Conservation (phyloP, 169 alveolate genomes). For the Besnoitia besnoiti region DNA sequence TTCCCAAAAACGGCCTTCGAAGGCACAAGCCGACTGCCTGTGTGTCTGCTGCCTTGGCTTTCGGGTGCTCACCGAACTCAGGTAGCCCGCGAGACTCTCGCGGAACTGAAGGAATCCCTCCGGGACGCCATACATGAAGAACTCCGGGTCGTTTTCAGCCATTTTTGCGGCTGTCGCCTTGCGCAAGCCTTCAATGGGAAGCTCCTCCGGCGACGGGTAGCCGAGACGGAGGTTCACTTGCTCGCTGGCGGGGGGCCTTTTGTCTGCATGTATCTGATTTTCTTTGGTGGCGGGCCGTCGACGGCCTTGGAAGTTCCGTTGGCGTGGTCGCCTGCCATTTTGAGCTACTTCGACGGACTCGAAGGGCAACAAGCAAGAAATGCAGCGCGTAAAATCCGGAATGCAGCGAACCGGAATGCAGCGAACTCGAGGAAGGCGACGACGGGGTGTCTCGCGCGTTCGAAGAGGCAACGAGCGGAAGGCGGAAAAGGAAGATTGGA, state of each 20-base stretch:
- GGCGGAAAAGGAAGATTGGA: no score
- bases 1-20: no score
- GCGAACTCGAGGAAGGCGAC: no score
- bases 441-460: no score
- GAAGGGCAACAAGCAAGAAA: no score
- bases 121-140: conserved; percentile 38
- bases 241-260: conserved; percentile 34
- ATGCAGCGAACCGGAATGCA: no score
- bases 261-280: conserved; percentile 37
- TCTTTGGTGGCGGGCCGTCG: not conserved
- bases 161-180: conserved; percentile 42
- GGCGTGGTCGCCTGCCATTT: not conserved
- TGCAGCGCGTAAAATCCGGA: no score
- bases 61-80: conserved; percentile 38
- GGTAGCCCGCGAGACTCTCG: conserved; percentile 41
- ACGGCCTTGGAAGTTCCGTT: not conserved
- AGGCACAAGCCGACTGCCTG: no score
- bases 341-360: no score
- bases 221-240: conserved; percentile 48
- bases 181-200: conserved; percentile 28
- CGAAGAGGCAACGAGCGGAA: no score
- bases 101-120: conserved; percentile 45
- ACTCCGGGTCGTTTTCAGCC: conserved; percentile 45
- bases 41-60: no score
- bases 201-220: conserved; percentile 35